Base-by-base conservation (phyloP, 1,284 basidiomycete species). In the Vanrija sp. region DNA sequence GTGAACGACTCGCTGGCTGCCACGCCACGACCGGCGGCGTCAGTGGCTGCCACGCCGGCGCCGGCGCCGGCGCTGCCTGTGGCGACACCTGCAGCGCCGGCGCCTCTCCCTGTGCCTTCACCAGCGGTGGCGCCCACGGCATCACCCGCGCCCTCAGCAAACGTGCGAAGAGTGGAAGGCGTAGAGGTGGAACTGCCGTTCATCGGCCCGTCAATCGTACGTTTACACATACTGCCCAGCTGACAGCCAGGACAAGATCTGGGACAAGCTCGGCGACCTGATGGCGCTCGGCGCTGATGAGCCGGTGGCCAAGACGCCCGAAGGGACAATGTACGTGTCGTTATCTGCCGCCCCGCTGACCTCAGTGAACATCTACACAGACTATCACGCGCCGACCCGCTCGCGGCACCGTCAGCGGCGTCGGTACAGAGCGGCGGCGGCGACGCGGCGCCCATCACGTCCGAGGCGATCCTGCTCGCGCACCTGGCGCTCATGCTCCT, bases 401-500 rank as follows among this genome's bases (percentile, higher is more conserved):
- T 72, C 65, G 1, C 65, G 63, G 3, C 71, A 65, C 21, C 34
- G 34, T 34, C 34, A 5, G 12, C 34, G 34, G 34, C 34, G 34
- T 34, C 34, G 34, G 34, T 34, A 2, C 34, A 34, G 34, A 34
- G 34, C 34, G 34, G 34, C 34, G 34, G 34, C 12, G 34, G 34
- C 34, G 34, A 34, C 34, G 18, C 55, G 18, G 51, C 60, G 7
- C 64, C 69, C 10, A 61, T 75, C 40, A 74, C 69, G 5, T 49
- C 61, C 6, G 63, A 70, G 18, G 66, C 64, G 3, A 71, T 74
- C 52, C 61, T 76, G 16, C 51, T 65, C 14, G 64, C 72, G 4
- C 65, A 70, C 50, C 53, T 71, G 10, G 55, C 66, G 16, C 63
- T 75, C 5, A 39, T 65, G 18, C 57, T 75, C 5, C 63, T 75